These are phyloP conservation scores for Aspergillus nidulans DNA, from an alignment of 495 filamentous ascomycete species.

Conservation along the genomic window DNA sequence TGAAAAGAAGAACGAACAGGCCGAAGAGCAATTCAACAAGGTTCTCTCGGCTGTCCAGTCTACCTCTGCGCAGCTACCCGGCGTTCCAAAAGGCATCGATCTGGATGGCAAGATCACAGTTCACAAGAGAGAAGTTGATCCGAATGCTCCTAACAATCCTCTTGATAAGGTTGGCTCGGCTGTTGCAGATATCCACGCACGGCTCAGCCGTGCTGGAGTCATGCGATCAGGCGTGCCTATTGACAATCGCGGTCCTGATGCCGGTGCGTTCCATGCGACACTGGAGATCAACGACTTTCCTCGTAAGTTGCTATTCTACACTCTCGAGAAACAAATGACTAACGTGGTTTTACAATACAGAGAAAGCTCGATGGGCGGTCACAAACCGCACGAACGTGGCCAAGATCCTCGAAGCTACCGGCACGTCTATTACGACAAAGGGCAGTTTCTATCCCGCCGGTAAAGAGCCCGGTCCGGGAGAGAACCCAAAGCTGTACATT, in stretches of 20 bases:
- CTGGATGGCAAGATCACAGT: slow-evolving; percentile 75
- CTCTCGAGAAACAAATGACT: slow-evolving; percentile 13
- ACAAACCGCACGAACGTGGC: slow-evolving; percentile 98
- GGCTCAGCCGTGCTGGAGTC: slow-evolving; percentile 78
- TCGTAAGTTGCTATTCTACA: slow-evolving; percentile 48
- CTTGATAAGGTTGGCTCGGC: slow-evolving; percentile 82
- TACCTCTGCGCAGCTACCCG: slow-evolving; percentile 39
- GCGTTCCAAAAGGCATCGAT: slow-evolving; percentile 61
- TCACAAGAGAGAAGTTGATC: slow-evolving; percentile 63
- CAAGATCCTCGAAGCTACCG: slow-evolving; percentile 92
- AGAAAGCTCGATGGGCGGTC: slow-evolving; percentile 98
- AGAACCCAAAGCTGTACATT: slow-evolving; percentile 90
- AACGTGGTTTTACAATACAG: slow-evolving; percentile 30
- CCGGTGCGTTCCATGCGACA: slow-evolving; percentile 94
- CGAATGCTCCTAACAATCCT: slow-evolving; percentile 56
- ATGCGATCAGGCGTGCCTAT: slow-evolving; percentile 90
- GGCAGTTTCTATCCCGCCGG: slow-evolving; percentile 82
- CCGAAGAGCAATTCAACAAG: slow-evolving; percentile 58
- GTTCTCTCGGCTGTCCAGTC: slow-evolving; percentile 63
- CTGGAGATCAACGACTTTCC: slow-evolving; percentile 99
- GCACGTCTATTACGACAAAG: slow-evolving; percentile 96
- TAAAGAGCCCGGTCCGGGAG: slow-evolving; percentile 68
- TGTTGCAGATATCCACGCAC: slow-evolving; percentile 79
- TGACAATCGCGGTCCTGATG: slow-evolving; percentile 97
- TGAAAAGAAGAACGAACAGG: slow-evolving; percentile 51